A percentile compares a stretch with the other conserved stretches of the same genome.
phyloP scores from a whole-genome alignment of 805 yeast genomes.

The Saturnispora diversa region DNA sequence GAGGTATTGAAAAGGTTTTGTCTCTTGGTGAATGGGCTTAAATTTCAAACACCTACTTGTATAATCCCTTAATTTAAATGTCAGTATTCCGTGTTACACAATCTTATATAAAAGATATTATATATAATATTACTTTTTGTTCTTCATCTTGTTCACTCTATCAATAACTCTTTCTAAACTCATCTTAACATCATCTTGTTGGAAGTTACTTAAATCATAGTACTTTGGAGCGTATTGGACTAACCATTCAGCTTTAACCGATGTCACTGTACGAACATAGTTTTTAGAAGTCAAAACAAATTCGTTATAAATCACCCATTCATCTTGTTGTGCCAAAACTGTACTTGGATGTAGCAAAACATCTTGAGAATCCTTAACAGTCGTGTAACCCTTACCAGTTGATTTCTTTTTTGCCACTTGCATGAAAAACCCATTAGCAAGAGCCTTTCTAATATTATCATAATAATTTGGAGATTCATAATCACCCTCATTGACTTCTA shows the following conservation, averaged over 20 bases:
- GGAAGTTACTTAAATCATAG: slow-evolving; percentile 54
- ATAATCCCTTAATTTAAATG: too few species aligned
- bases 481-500: slow-evolving; percentile 64
- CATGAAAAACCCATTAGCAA: slow-evolving; percentile 94
- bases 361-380: slow-evolving; percentile 94
- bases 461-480: slow-evolving; percentile 58
- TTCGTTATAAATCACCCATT: slow-evolving; percentile 93
- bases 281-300: slow-evolving; percentile 90
- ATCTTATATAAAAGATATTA: background rate
- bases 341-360: slow-evolving; percentile 92
- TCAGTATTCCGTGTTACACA: too few species aligned
- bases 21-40: slow-evolving; percentile 40
- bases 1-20: slow-evolving; percentile 77
- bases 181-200: slow-evolving; percentile 63
- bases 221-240: slow-evolving; percentile 71
- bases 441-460: slow-evolving; percentile 74
- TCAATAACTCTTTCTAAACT: slow-evolving; percentile 54
- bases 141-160: slow-evolving; percentile 37
- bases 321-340: slow-evolving; percentile 77
- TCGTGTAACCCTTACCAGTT: slow-evolving; percentile 75
- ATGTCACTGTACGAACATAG: slow-evolving; percentile 89
- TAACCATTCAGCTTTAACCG: slow-evolving; percentile 88
- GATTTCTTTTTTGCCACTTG: slow-evolving; percentile 91
- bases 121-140: slow-evolving; percentile 8
- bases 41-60: too few species aligned